Evolutionary conservation across 2,329 filamentous ascomycete genomes (phyloP).

Genomic region (Aspergillus intermedius): DNA sequence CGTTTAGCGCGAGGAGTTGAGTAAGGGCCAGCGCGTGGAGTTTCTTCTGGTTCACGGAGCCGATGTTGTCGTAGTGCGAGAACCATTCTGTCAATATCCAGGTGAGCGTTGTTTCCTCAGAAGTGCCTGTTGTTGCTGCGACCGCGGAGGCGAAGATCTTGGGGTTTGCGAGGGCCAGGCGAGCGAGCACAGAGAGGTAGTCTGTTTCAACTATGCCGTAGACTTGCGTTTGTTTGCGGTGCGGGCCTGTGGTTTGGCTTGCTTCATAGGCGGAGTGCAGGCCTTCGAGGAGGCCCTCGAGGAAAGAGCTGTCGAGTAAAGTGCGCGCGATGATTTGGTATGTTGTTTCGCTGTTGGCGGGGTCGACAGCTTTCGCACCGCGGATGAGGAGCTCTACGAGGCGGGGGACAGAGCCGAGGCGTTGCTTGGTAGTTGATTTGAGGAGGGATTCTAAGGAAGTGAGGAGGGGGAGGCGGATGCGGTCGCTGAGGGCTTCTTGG

Average conservation of each 20-base stretch:
- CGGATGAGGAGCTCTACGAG: constrained; percentile 61
- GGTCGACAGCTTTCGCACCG: constrained; percentile 54
- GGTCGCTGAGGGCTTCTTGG: constrained; percentile 37
- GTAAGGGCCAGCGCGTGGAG: constrained; percentile 42
- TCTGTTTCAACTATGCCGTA: constrained; percentile 73
- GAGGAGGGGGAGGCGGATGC: constrained; percentile 31
- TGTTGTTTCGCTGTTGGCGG: constrained; percentile 47
- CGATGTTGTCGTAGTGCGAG: constrained; percentile 43
- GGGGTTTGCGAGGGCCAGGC: constrained; percentile 68
- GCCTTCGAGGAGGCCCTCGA: constrained; percentile 58
- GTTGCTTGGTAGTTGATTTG: constrained; percentile 31
- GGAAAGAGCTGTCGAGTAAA: constrained; percentile 57
- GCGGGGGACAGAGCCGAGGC: constrained; percentile 36
- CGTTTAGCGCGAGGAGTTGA: constrained; percentile 36
- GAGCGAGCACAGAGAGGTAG: constrained; percentile 76
- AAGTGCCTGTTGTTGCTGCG: constrained; percentile 26
- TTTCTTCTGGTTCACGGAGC: constrained; percentile 42
- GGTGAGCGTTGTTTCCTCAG: constrained; percentile 29
- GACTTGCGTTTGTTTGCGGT: constrained; percentile 61
- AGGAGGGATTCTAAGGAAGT: constrained; percentile 36
- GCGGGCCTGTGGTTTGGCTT: constrained; percentile 75
- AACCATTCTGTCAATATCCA: constrained; percentile 47
- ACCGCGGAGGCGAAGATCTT: constrained; percentile 56
- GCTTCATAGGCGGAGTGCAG: constrained; percentile 64
- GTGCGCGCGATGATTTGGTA: constrained; percentile 60